A percentile compares a stretch with the other conserved stretches of the same genome.
These are phyloP conservation scores for Coemansia sp. DNA, from an alignment of 192 early-diverging fungal species.

Conservation along the genomic window DNA sequence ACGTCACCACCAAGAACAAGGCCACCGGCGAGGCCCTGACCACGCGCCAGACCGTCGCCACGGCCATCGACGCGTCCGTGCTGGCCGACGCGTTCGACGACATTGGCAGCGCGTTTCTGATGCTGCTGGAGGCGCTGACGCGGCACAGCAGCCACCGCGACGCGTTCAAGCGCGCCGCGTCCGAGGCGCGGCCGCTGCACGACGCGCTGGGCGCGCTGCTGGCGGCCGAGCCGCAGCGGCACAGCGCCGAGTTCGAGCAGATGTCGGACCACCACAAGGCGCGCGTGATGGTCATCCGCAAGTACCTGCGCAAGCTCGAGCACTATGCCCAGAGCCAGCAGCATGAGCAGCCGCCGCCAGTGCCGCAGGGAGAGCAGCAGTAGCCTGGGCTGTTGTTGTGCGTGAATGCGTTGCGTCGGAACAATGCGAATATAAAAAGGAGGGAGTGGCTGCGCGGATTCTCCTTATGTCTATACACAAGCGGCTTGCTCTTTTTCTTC, in stretches of 20 bases:
- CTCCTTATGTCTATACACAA: too few species aligned
- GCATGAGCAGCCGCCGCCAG: too few species aligned
- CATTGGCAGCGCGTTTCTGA: constrained; percentile 31
- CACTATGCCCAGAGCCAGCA: constrained; percentile 17
- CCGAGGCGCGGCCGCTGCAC: constrained; percentile 27
- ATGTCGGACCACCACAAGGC: background rate
- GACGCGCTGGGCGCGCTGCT: constrained; percentile 20
- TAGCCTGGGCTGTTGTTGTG: too few species aligned
- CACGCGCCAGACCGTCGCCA: background rate
- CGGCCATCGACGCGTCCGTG: background rate
- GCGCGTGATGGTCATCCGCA: constrained; percentile 6
- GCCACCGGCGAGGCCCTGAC: background rate
- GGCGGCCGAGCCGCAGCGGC: background rate
- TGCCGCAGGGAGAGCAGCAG: too few species aligned
- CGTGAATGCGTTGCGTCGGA: too few species aligned
- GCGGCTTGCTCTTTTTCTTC: too few species aligned
- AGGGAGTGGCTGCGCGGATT: too few species aligned
- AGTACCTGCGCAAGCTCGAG: constrained; percentile 36
- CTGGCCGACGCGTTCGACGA: constrained; percentile 31
- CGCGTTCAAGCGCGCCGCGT: constrained; percentile 26
- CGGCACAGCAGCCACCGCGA: constrained; percentile 46
- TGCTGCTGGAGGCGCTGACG: constrained; percentile 45
- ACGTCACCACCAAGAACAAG: constrained; percentile 1
- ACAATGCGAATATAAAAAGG: background rate
- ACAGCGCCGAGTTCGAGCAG: background rate